Conservation (phyloP, 116 monocot genomes). For the Posidonia oceanica region DNA sequence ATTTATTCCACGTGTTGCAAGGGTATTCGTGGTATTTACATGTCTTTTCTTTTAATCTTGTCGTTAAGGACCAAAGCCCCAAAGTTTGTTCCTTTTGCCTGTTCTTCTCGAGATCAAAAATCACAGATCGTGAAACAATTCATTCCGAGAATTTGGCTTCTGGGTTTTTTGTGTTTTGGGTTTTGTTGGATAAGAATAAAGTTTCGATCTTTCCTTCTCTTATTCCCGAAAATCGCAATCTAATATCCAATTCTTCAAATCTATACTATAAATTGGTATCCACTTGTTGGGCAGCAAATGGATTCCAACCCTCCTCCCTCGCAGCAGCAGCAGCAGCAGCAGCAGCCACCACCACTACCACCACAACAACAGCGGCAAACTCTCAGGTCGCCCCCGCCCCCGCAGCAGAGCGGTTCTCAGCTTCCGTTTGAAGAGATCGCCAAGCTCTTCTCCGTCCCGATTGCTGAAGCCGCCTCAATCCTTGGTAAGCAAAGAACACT, state of each 20-base stretch:
- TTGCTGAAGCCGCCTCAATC: slow-evolving; percentile 43
- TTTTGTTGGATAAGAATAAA: not conserved
- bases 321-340: not conserved
- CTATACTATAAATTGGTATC: not conserved
- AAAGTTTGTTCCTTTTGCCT: too few relatives aligned
- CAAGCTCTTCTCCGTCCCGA: slow-evolving; percentile 45
- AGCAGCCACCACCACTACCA: not conserved
- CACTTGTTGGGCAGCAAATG: too few relatives aligned
- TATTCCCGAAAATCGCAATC: not conserved
- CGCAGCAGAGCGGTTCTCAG: not conserved
- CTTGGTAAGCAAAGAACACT: slow-evolving; percentile 24
- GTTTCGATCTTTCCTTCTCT: too few relatives aligned
- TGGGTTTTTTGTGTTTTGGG: not conserved
- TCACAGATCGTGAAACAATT: too few relatives aligned
- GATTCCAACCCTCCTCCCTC: slow-evolving; percentile 1
- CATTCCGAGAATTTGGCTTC: too few relatives aligned
- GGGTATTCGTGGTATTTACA: too few relatives aligned
- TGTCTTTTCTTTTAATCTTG: too few relatives aligned
- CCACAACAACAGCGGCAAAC: not conserved
- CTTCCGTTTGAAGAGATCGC: slow-evolving; percentile 44
- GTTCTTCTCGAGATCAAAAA: too few relatives aligned
- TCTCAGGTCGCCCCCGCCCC: not conserved
- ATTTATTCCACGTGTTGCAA: too few relatives aligned
- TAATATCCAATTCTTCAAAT: not conserved
- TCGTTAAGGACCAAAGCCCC: too few relatives aligned